Evolutionary conservation across 2,329 filamentous ascomycete genomes (phyloP), one percentile per base, ranked within the genome.

Genomic region (Aspergillus ochraceoroseus): DNA sequence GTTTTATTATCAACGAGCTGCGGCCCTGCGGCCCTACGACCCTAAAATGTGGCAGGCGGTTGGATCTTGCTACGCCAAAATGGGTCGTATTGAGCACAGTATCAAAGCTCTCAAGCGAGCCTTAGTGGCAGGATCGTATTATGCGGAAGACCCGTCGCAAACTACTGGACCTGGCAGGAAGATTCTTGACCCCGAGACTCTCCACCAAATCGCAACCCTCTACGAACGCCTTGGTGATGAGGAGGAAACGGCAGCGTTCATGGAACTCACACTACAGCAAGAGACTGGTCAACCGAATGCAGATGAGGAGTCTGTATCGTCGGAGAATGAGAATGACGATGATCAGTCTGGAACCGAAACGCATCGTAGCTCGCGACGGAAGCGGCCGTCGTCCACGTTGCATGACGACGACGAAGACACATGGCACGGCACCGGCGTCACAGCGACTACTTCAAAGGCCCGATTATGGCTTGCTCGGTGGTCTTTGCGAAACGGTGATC

Each of bases 41-140:
- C 87, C 89, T 0, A 96, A 96, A 65, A 94, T 98, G 86, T 98
- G 92, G 92, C 85, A 92, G 71, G 92, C 92, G 0, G 88, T 98
- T 4, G 92, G 87, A 7, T 85, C 85, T 22, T 95, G 90, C 61
- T 82, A 94, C 49, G 84, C 90, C 47, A 90, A 89, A 61, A 94
- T 95, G 75, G 83, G 82, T 37, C 81, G 89, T 39, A 74, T 87
- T 35, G 76, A 82, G n/a, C 89, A 95, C 54, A 90, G 87, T 19
- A 95, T 98, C 64, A 92, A 94, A 57, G 87, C 92, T 0, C 80
- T 95, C 54, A 98, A 98, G 62, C 83, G 92, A 25, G 92, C 92
- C 0, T 71, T 98, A 5, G 78, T 92, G 1, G 88, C 89, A 1
- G 88, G 94, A 38, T 87, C 83, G 36, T 90, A 89, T 61, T 89